Conservation (phyloP, 2,329 filamentous ascomycete genomes). For the Nigrograna mackinnonii region DNA sequence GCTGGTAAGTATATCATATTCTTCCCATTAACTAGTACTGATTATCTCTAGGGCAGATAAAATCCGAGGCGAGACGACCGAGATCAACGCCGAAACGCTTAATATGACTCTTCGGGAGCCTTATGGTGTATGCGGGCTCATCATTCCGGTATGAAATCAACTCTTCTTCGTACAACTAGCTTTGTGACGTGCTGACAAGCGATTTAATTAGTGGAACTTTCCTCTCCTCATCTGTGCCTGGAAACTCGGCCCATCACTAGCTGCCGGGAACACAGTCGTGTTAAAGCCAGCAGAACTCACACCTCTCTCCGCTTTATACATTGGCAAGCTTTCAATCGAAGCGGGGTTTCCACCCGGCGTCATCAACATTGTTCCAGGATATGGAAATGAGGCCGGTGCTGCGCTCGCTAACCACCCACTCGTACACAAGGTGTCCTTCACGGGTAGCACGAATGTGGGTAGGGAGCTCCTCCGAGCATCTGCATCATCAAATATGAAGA, state of each 20-base stretch:
- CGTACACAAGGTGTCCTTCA: conserved; percentile 72
- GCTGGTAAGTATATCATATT: conserved; percentile 61
- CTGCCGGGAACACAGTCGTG: conserved; percentile 22
- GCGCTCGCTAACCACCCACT: background rate
- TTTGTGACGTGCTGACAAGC: conserved; percentile 27
- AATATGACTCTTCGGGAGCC: background rate
- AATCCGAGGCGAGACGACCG: conserved; percentile 69
- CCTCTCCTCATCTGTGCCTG: conserved; percentile 42
- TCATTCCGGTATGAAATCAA: background rate
- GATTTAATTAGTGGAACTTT: conserved; percentile 51
- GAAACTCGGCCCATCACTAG: conserved; percentile 58
- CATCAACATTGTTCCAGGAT: conserved; percentile 65
- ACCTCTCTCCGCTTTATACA: conserved; percentile 55
- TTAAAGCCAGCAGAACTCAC: conserved; percentile 16
- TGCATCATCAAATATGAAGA: conserved; percentile 41
- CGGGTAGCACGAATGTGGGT: conserved; percentile 54
- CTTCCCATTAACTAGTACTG: conserved; percentile 76
- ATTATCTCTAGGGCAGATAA: too few relatives aligned
- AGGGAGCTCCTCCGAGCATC: conserved; percentile 31
- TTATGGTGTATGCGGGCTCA: background rate
- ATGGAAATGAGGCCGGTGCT: background rate
- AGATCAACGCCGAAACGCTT: conserved; percentile 65
- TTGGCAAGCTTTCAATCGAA: conserved; percentile 57
- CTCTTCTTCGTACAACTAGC: background rate
- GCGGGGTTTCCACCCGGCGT: conserved; percentile 75